These are phyloP conservation scores for Penicillium desertorum DNA, from an alignment of 495 filamentous ascomycete genomes.

Conservation along the genomic window DNA sequence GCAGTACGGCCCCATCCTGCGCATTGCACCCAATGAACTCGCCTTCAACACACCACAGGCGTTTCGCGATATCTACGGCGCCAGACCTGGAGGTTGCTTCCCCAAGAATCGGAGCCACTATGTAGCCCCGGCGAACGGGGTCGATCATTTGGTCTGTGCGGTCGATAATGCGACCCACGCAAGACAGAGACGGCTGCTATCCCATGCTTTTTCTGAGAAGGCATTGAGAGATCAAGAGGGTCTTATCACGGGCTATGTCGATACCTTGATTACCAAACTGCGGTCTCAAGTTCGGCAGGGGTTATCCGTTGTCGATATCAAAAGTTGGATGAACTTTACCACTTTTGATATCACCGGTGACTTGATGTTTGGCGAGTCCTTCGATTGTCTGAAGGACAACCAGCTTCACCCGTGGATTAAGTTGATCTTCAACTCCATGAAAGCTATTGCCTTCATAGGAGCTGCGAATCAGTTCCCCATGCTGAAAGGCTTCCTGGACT, in stretches of 20 bases:
- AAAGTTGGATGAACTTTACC: constrained; percentile 36
- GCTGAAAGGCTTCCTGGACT: constrained; percentile 16
- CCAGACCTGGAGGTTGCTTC: constrained; percentile 36
- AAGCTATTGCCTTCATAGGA: constrained; percentile 21
- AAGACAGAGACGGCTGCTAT: constrained; percentile 40
- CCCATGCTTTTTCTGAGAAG: constrained; percentile 48
- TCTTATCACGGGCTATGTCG: constrained; percentile 39
- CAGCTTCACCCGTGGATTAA: constrained; percentile 50
- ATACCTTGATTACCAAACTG: constrained; percentile 39
- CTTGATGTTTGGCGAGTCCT: constrained; percentile 52
- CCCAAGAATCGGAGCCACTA: constrained; percentile 27
- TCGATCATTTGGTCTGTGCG: constrained; percentile 23
- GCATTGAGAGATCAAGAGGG: constrained; percentile 42
- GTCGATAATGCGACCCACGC: constrained; percentile 31
- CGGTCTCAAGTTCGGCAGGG: constrained; percentile 5
- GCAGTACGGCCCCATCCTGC: constrained; percentile 50
- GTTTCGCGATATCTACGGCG: constrained; percentile 59
- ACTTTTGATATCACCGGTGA: constrained; percentile 53
- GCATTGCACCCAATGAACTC: constrained; percentile 55
- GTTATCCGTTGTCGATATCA: constrained; percentile 21
- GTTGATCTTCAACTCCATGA: constrained; percentile 38
- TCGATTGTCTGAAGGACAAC: constrained; percentile 44
- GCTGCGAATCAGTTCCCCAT: constrained; percentile 35
- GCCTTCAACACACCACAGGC: constrained; percentile 54
- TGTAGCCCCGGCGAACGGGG: constrained; percentile 24